Percentiles rank a stretch among this genome's conserved stretches.
phyloP scores from a whole-genome alignment of 306 rosid species.

The Quillaja saponaria region DNA sequence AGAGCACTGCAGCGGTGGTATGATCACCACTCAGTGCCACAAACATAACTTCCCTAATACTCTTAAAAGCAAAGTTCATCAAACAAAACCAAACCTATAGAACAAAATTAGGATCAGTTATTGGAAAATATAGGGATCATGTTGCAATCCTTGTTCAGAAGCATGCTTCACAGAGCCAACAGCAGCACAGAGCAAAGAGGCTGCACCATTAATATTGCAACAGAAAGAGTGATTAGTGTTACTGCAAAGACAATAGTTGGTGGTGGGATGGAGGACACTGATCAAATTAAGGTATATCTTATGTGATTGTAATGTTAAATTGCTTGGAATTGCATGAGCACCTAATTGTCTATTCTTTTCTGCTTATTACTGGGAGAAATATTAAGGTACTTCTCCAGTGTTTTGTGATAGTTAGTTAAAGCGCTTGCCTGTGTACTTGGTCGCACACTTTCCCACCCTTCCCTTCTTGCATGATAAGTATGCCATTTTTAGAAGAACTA shows the following conservation, averaged over 20 bases:
- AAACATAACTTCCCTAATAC: slow-evolving; percentile 10
- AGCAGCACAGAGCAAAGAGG: slow-evolving; percentile 84
- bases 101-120: background rate
- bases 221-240: slow-evolving; percentile 12
- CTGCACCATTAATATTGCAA: slow-evolving; percentile 46
- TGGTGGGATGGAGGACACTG: background rate
- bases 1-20: slow-evolving; percentile 18
- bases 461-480: background rate
- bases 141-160: slow-evolving; percentile 32
- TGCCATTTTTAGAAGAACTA: background rate
- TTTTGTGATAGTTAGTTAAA: background rate
- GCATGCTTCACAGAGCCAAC: slow-evolving; percentile 81
- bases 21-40: slow-evolving; percentile 11
- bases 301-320: background rate
- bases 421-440: no score
- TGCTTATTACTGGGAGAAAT: background rate
- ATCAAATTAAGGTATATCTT: background rate
- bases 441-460: background rate
- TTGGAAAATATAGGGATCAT: slow-evolving; percentile 16
- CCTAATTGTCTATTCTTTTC: slow-evolving; percentile 3
- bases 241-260: slow-evolving; percentile 7
- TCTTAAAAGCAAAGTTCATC: background rate
- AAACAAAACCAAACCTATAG: background rate
- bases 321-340: background rate
- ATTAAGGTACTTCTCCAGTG: background rate